Conservation (phyloP, 345 rosid species). For the Boechera retrofracta region DNA sequence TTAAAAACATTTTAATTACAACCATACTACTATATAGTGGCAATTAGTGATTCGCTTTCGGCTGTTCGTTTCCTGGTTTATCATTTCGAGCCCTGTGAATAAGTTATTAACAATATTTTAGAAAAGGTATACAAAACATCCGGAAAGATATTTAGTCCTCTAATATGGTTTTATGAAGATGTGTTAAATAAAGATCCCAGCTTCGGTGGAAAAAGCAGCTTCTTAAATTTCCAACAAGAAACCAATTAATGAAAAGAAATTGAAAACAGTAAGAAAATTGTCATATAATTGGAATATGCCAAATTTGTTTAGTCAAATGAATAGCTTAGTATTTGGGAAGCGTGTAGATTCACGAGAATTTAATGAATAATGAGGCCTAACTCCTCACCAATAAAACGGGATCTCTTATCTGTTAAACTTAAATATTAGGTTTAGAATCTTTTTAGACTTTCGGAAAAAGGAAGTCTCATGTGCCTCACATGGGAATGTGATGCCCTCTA, state of each 20-base stretch:
- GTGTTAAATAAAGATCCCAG: slow-evolving; percentile 1
- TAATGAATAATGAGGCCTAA: slow-evolving; percentile 21
- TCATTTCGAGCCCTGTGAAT: slow-evolving; percentile 28
- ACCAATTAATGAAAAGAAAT: not conserved
- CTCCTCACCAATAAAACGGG: slow-evolving; percentile 20
- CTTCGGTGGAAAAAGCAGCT: slow-evolving; percentile 16
- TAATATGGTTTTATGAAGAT: not conserved
- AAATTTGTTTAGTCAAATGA: slow-evolving; percentile 27
- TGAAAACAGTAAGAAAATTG: not conserved
- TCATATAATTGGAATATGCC: not conserved
- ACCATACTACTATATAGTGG: not conserved
- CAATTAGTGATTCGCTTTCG: slow-evolving; percentile 21
- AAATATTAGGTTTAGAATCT: not conserved
- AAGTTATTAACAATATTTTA: not conserved
- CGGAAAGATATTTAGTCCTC: too few species aligned
- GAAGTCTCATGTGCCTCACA: slow-evolving; percentile 35
- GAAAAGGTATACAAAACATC: not conserved
- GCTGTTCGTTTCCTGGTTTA: slow-evolving; percentile 5
- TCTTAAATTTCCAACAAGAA: slow-evolving; percentile 4
- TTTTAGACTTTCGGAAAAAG: slow-evolving; percentile 23
- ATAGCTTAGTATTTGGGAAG: slow-evolving; percentile 33
- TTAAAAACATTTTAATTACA: not conserved
- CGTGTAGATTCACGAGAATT: slow-evolving; percentile 26
- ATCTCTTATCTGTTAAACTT: slow-evolving; percentile 27
- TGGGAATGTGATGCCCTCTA: slow-evolving; percentile 16